Conservation (phyloP, 192 early-diverging fungal genomes). For the Gaertneriomyces sp. region DNA sequence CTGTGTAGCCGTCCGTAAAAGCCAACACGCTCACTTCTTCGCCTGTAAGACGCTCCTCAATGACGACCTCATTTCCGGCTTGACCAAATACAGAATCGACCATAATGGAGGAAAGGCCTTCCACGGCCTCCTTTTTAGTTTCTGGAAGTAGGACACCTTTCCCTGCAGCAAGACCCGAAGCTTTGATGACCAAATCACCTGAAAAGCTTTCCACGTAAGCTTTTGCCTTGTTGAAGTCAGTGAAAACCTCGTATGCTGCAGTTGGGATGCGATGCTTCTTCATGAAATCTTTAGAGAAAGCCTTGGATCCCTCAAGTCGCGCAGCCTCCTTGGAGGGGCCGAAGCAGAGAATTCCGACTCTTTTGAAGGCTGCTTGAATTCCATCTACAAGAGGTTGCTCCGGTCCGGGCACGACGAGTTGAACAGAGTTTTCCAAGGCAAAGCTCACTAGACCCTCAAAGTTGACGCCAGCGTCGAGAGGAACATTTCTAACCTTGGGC, state of each 20-base stretch:
- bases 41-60: slow-evolving; percentile 92
- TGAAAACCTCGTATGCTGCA: slow-evolving; percentile 83
- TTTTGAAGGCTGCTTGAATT: slow-evolving; percentile 77
- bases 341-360: slow-evolving; percentile 86
- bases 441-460: slow-evolving; percentile 76
- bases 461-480: slow-evolving; percentile 57
- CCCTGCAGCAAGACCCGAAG: slow-evolving; percentile 94
- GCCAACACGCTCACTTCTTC: slow-evolving; percentile 91
- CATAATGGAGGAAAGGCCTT: slow-evolving; percentile 85
- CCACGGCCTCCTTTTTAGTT: slow-evolving; percentile 78
- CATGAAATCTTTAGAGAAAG: slow-evolving; percentile 99
- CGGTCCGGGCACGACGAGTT: slow-evolving; percentile 88
- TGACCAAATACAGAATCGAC: slow-evolving; percentile 83
- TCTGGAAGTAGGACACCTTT: slow-evolving; percentile 94
- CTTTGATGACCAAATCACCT: slow-evolving; percentile 83
- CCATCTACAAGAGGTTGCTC: slow-evolving; percentile 97
- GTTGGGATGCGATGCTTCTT: slow-evolving; percentile 92
- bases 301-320: slow-evolving; percentile 94
- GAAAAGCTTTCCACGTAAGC: slow-evolving; percentile 57
- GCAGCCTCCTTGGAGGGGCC: slow-evolving; percentile 89
- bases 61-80: slow-evolving; percentile 76
- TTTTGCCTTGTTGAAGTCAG: slow-evolving; percentile 68
- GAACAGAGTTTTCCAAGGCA: slow-evolving; percentile 72
- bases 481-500: slow-evolving; percentile 78
- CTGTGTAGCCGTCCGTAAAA: slow-evolving; percentile 92